Evolutionary conservation across 495 filamentous ascomycete genomes (phyloP), one percentile per base, ranked within the genome.

Genomic region (Gamarada debralockiae): DNA sequence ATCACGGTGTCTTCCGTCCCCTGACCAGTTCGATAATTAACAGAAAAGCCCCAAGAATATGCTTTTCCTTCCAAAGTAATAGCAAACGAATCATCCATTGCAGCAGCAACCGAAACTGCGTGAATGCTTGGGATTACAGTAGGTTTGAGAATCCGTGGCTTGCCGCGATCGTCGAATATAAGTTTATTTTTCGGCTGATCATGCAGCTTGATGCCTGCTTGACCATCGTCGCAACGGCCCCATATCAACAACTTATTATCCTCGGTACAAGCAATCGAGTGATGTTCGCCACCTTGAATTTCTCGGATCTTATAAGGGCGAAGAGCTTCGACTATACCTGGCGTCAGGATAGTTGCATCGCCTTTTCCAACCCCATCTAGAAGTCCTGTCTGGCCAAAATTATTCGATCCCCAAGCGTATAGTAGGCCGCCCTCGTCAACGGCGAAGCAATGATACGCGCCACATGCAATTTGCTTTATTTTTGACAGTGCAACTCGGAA

Each of bases 371-470:
- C 53, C 3, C 33, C 33, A 5, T 22, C 27, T 7, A 34, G 3
- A 14, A 57, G 43, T 34, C 88, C 92, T 5, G 85, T 87, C 67
- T 92, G 84, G 39, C 85, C 87, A 61, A 84, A 95, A 67, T 85
- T 90, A 70, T 96, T 96, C 36, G 90, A 67, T 4, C 92, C 92
- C 90, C 91, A 97, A 15, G 82, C 76, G 67, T 78, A 93, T 51
- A 93, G 84, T 21, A 80, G 76, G 34, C 79, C 83, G 25, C 82
- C 77, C n/a, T 77, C 72, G 69, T 86, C 82, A 54, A 96, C 77
- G 36, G 89, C 87, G 57, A 96, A 88, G 56, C 72, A 79, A 67
- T 90, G 86, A 66, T 85, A 84, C 8, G 76, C 70, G 33, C 87
- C 87, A 51, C 76, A 75, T 4, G 69, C 72, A 38, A 91, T 72